Percentiles rank a stretch among this genome's conserved stretches.
Conservation (phyloP, 139 green algal genomes). For the Coelastrella sp. region DNA sequence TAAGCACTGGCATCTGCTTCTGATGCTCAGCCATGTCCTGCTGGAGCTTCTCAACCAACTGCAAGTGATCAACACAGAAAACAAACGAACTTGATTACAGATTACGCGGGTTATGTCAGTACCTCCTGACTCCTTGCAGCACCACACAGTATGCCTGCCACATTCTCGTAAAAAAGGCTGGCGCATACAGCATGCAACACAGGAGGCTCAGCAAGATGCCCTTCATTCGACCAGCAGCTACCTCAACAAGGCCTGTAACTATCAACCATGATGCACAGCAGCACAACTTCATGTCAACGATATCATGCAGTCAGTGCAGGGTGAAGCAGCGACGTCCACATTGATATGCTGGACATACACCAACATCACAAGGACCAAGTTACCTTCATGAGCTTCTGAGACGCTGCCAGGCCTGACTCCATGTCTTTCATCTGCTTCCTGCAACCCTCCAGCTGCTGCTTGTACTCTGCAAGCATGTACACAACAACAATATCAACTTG, state of each 20-base stretch:
- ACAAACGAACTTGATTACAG: not conserved
- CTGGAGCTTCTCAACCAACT: constrained; percentile 29
- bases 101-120: not conserved
- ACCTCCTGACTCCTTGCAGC: no score
- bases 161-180: no score
- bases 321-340: not conserved
- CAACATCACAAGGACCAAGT: not conserved
- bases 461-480: not conserved
- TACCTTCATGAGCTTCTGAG: not conserved
- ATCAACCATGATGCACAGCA: no score
- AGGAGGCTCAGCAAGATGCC: no score
- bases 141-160: no score
- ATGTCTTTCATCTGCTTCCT: not conserved
- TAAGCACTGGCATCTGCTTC: not conserved
- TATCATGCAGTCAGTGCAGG: not conserved
- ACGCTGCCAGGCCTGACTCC: not conserved
- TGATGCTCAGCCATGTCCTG: not conserved
- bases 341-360: not conserved
- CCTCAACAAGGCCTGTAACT: no score
- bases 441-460: not conserved
- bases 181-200: no score
- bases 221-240: no score
- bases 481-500: not conserved
- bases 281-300: no score
- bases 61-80: not conserved